These are phyloP conservation scores for Staphylotrichum longicolle DNA, from an alignment of 495 filamentous ascomycete genomes.

Conservation along the genomic window DNA sequence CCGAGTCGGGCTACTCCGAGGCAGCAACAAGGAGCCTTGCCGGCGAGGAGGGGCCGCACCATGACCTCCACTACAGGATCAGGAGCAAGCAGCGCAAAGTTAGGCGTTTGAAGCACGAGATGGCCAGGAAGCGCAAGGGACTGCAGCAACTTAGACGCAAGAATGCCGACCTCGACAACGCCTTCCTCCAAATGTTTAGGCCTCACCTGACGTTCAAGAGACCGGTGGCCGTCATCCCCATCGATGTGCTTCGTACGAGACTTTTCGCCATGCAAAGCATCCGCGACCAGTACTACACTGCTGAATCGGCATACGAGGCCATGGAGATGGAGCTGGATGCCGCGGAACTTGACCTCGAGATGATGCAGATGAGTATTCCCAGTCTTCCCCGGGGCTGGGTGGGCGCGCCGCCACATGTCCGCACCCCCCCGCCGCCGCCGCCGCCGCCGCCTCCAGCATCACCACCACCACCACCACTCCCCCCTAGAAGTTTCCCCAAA, in stretches of 20 bases:
- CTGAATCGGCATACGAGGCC: conserved; percentile 26
- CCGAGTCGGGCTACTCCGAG: conserved; percentile 19
- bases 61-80: conserved; percentile 23
- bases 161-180: conserved; percentile 30
- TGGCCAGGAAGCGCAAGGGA: conserved; percentile 26
- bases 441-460: background rate
- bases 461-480: background rate
- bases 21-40: conserved; percentile 1
- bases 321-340: conserved; percentile 27
- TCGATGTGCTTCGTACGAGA: conserved; percentile 15
- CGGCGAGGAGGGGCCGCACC: background rate
- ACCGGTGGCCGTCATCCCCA: conserved; percentile 8
- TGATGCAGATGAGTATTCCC: conserved; percentile 27
- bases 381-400: conserved; percentile 9
- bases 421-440: no score
- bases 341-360: conserved; percentile 25
- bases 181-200: conserved; percentile 31
- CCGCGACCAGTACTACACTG: conserved; percentile 29
- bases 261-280: conserved; percentile 30
- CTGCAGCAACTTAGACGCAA: conserved; percentile 20
- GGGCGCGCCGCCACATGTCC: background rate
- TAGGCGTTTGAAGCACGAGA: conserved; percentile 13
- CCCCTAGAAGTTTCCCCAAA: background rate
- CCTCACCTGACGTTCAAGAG: conserved; percentile 22
- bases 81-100: conserved; percentile 22